Base-by-base conservation (phyloP, 1,284 basidiomycete genomes). In the Mycosarcoma maydis region DNA sequence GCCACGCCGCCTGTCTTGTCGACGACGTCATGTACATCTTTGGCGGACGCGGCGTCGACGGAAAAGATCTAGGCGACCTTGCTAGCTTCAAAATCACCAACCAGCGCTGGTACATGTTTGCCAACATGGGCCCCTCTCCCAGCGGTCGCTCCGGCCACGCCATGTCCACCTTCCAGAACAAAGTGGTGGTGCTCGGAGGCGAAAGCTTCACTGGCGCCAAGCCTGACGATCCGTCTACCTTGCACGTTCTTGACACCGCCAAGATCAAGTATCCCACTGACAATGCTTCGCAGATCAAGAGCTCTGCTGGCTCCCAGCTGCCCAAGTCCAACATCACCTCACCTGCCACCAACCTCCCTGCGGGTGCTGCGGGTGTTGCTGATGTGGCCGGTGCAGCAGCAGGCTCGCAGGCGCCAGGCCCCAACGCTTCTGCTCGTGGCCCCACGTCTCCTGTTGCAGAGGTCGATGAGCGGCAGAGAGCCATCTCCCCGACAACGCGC, bases 11-110 rank as follows among this genome's bases (percentile, higher is more conserved):
- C 10, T 91, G 95, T 16, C 86, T 98, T 27, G 93, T 99, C 26
- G 95, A 98, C 80, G 96, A 98, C 83, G 94, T 98, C 53, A 90
- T 99, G 75, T 99, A 99, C 82, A 88, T 98, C 46, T 98, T 98
- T 85, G 96, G 96, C 57, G 96, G 96, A 3, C 86, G 96, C 36
- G 96, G 96, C 55, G 92, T 97, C 4, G 94, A 98, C 78, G 96
- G 96, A 26, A 94, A 95, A 83, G 96, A 98, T 82, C 84, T 98
- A 43, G 90, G 90, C 43, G 96, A 99, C 83, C 84, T 98, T 17
- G 92, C 94, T 3, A 95, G 94, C 6, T 98, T 98, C 86, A 96
- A 96, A 84, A 90, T 98, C 61, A 85, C 88, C 67, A 85, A 86
- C 67, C 84, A 85, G 69, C 83, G 87, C 74, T 98, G 95, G 95